phyloP scores from a whole-genome alignment of 768 basidiomycete species.

The Gloeophyllum trabeum region DNA sequence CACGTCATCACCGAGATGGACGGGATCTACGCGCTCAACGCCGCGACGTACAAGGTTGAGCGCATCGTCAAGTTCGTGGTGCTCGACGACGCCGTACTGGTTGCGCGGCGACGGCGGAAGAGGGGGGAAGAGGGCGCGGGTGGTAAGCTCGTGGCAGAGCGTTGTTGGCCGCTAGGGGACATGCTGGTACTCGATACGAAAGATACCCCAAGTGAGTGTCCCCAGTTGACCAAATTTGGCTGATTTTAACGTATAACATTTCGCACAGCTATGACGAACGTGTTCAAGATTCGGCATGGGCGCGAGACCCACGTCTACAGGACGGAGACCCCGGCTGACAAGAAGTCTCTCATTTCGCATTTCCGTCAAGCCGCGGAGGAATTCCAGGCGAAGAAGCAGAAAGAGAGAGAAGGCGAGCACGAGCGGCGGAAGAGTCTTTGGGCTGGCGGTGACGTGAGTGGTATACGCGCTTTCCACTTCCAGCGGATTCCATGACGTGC shows the following conservation, averaged over 20 bases:
- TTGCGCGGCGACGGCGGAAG: slow-evolving; percentile 67
- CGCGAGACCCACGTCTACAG: slow-evolving; percentile 95
- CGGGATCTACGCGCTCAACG: slow-evolving; percentile 73
- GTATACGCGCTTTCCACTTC: neutral
- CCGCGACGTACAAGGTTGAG: slow-evolving; percentile 90
- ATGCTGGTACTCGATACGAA: slow-evolving; percentile 95
- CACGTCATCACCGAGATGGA: slow-evolving; percentile 86
- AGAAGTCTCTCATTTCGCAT: slow-evolving; percentile 73
- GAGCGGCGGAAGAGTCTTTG: slow-evolving; percentile 76
- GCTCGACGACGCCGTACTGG: slow-evolving; percentile 83
- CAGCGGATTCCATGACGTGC: slow-evolving; percentile 23
- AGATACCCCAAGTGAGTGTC: slow-evolving; percentile 71
- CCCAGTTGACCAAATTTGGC: too few species aligned
- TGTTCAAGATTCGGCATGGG: slow-evolving; percentile 87
- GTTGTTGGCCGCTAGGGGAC: slow-evolving; percentile 88
- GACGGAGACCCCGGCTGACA: slow-evolving; percentile 71
- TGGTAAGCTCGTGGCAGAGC: slow-evolving; percentile 82
- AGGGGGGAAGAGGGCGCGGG: slow-evolving; percentile 33
- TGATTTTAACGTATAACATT: neutral
- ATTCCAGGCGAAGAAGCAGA: slow-evolving; percentile 74
- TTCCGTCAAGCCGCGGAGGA: slow-evolving; percentile 94
- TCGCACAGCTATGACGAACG: slow-evolving; percentile 67
- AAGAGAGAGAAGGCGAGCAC: slow-evolving; percentile 90
- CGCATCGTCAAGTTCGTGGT: slow-evolving; percentile 84
- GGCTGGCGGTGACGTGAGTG: slow-evolving; percentile 32